Base-by-base conservation (phyloP, 2,329 filamentous ascomycete genomes). In the Phaeosphaeriaceae sp. region DNA sequence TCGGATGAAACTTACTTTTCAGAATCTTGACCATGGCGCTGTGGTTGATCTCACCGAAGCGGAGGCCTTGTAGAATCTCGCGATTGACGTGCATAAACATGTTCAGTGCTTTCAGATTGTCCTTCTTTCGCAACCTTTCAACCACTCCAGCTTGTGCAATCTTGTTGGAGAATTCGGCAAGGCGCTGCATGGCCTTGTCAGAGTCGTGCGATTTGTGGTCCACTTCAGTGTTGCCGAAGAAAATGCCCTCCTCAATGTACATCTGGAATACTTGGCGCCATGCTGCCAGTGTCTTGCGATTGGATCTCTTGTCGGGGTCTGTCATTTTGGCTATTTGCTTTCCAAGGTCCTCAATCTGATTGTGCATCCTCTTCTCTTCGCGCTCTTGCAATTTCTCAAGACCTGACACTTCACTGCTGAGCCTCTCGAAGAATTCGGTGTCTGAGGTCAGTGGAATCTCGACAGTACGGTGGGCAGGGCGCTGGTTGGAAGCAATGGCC, bases 191-290 rank as follows among this genome's bases (percentile, higher is more conserved):
- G 1, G 92, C 92, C 59, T 86, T 85, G 4, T 82, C 80, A 62
- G 89, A 89, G 51, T 86, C 85, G 51, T 91, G 84, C 2, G 86
- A 83, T 15, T 91, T 90, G 56, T 89, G 88, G 63, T 91, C 88
- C 31, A 79, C 78, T 74, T 96, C 92, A 27, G 87, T 86, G 0
- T 89, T 90, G 1, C 91, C 92, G 74, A 95, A 95, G 79, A 96
- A 96, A 27, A 96, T 84, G 54, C 89, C 86, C 7, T 89, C 89
- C 55, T 95, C 89, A 13, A 93, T 79, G 70, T 96, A 96, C 0
- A 94, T 79, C 58, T 92, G 88, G 68, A 96, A 94, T 62, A 96
- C 88, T 63, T 89, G 85, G 49, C 92, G 86, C 92, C 92, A 96
- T 40, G 84, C 85, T 53, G 88, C 86, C 22, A 96, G 79, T 71